These are phyloP conservation scores for Hypomontagnella submonticulosa DNA, from an alignment of 495 filamentous ascomycete genomes.

Conservation along the genomic window DNA sequence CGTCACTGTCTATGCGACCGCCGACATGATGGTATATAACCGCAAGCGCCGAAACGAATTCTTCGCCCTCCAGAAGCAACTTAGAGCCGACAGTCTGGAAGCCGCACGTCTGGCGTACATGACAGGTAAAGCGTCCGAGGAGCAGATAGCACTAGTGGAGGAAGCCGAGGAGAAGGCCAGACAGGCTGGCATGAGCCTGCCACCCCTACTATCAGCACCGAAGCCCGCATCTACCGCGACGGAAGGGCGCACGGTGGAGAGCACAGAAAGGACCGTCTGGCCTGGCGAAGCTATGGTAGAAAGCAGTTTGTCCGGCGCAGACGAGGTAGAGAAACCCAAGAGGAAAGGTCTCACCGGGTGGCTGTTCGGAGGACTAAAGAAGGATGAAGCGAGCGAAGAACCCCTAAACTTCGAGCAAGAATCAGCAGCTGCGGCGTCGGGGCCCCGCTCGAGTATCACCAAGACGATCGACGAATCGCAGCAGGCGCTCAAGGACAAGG, in stretches of 20 bases:
- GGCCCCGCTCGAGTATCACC: slow-evolving; percentile 30
- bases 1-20: slow-evolving; percentile 81
- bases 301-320: slow-evolving; percentile 24
- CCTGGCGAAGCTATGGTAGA: slow-evolving; percentile 39
- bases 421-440: slow-evolving; percentile 8
- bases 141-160: slow-evolving; percentile 62
- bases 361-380: slow-evolving; percentile 63
- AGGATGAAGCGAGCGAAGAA: slow-evolving; percentile 64
- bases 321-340: slow-evolving; percentile 52
- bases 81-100: slow-evolving; percentile 63
- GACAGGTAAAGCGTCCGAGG: slow-evolving; percentile 69
- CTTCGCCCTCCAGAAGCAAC: slow-evolving; percentile 68
- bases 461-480: slow-evolving; percentile 21
- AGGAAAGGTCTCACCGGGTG: slow-evolving; percentile 46
- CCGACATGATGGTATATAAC: slow-evolving; percentile 90
- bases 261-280: slow-evolving; percentile 25
- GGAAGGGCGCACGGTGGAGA: slow-evolving; percentile 3
- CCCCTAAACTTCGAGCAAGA: slow-evolving; percentile 41
- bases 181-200: slow-evolving; percentile 50
- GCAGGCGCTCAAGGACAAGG: slow-evolving; percentile 46
- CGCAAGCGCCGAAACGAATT: slow-evolving; percentile 73
- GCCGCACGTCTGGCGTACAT: slow-evolving; percentile 69
- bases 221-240: slow-evolving; percentile 4
- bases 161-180: slow-evolving; percentile 51
- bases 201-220: slow-evolving; percentile 47